phyloP scores from a whole-genome alignment of 805 yeast genomes.

The Hyphopichia homilentoma region DNA sequence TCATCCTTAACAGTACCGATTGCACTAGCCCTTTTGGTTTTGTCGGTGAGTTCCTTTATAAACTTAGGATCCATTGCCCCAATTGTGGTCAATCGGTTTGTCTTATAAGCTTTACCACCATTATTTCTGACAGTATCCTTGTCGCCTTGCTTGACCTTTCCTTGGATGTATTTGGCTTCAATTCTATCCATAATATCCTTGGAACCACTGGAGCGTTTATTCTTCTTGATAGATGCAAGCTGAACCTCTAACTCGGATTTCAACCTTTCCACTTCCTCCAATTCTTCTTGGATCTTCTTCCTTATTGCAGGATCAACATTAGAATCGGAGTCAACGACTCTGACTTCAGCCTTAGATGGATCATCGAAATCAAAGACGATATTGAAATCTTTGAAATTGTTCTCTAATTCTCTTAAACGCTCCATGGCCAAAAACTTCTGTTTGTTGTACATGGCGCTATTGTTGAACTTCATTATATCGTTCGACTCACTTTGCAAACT shows the following conservation, averaged over 20 bases:
- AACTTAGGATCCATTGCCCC: slow-evolving; percentile 46
- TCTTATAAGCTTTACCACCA: slow-evolving; percentile 21
- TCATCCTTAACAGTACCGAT: slow-evolving; percentile 17
- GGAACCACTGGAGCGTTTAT: slow-evolving; percentile 5
- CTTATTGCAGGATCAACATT: slow-evolving; percentile 31
- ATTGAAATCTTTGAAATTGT: slow-evolving; percentile 60
- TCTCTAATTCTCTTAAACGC: slow-evolving; percentile 67
- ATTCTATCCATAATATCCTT: slow-evolving; percentile 23
- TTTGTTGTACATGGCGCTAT: slow-evolving; percentile 53
- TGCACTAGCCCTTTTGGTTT: slow-evolving; percentile 39
- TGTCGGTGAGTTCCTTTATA: slow-evolving; percentile 49
- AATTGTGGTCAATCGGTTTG: slow-evolving; percentile 29
- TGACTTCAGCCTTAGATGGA: slow-evolving; percentile 10
- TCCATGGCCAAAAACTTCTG: slow-evolving; percentile 67
- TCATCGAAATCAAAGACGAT: slow-evolving; percentile 42
- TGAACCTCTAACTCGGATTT: slow-evolving; percentile 39
- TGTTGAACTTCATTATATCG: slow-evolving; percentile 67
- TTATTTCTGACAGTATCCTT: slow-evolving; percentile 6
- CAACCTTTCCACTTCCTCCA: slow-evolving; percentile 39
- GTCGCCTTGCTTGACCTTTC: slow-evolving; percentile 29
- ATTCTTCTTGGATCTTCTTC: slow-evolving; percentile 37
- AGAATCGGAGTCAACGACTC: slow-evolving; percentile 8
- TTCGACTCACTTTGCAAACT: slow-evolving; percentile 70
- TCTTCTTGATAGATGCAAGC: slow-evolving; percentile 20
- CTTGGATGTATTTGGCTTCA: slow-evolving; percentile 45